A percentile compares a stretch with the other conserved stretches of the same genome.
phyloP scores from a whole-genome alignment of 176 grass and related monocot species.

The Aegilops speltoides region DNA sequence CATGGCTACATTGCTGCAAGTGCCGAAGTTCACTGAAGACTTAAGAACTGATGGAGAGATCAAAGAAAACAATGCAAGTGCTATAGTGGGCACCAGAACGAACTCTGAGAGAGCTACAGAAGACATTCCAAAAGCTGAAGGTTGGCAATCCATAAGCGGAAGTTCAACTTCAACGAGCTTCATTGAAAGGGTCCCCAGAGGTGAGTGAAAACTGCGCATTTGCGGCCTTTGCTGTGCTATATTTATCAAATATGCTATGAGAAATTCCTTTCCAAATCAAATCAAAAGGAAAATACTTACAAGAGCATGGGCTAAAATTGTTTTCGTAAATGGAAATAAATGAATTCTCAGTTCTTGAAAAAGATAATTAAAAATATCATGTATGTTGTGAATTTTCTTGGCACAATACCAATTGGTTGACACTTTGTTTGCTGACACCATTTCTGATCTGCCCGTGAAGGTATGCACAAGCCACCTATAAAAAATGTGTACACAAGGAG shows the following conservation, averaged over 20 bases:
- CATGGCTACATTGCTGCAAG: not conserved
- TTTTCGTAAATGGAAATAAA: not conserved
- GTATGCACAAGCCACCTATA: constrained; percentile 10
- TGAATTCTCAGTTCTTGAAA: not conserved
- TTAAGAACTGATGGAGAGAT: constrained; percentile 15
- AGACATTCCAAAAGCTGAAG: constrained; percentile 9
- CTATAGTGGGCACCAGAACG: not conserved
- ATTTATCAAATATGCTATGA: constrained; percentile 18
- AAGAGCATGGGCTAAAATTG: not conserved
- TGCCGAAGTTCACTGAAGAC: not conserved
- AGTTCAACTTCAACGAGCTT: constrained; percentile 1
- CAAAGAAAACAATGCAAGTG: constrained; percentile 19
- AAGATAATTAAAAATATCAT: not conserved
- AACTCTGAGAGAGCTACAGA: not conserved
- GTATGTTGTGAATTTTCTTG: not conserved
- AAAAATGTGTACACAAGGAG: constrained; percentile 33
- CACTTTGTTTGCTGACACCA: not conserved
- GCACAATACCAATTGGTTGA: not conserved
- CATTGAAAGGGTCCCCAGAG: not conserved
- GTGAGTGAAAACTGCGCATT: not conserved
- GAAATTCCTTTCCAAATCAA: not conserved
- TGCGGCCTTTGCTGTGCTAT: not conserved
- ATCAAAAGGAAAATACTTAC: not conserved
- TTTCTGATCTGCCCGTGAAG: constrained; percentile 19
- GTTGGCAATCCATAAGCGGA: not conserved